A percentile compares a stretch with the other conserved stretches of the same genome.
phyloP scores from a whole-genome alignment of 179 eudicot species.

The Amaranthus tricolor region DNA sequence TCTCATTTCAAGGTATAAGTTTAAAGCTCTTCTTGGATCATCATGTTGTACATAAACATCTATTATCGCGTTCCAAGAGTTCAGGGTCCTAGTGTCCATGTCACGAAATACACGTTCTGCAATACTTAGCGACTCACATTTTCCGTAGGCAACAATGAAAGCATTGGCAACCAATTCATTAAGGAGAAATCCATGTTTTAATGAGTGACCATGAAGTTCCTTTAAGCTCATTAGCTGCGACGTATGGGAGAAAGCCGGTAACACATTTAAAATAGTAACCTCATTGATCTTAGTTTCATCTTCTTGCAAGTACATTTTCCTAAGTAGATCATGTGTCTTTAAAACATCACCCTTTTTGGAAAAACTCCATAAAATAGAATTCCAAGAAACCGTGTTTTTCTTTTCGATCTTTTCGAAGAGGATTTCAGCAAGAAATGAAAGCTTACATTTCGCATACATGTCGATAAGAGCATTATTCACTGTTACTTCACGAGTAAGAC shows the following conservation, averaged over 20 bases:
- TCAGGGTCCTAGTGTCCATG: conserved; percentile 37
- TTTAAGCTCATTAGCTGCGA: conserved; percentile 43
- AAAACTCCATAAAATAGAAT: conserved; percentile 50
- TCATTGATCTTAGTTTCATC: conserved; percentile 33
- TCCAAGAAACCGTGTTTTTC: conserved; percentile 74
- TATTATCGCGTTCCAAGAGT: conserved; percentile 68
- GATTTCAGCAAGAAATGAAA: conserved; percentile 36
- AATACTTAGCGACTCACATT: conserved; percentile 42
- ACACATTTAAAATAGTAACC: conserved; percentile 50
- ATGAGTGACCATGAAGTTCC: conserved; percentile 61
- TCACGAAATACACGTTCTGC: conserved; percentile 40
- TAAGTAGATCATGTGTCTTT: conserved; percentile 37
- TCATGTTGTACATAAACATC: conserved; percentile 56
- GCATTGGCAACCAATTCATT: conserved; percentile 52
- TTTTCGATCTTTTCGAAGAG: conserved; percentile 44
- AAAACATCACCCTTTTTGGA: conserved; percentile 38
- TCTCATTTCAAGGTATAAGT: conserved; percentile 44
- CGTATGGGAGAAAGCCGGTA: conserved; percentile 43
- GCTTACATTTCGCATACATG: conserved; percentile 74
- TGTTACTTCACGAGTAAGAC: conserved; percentile 37
- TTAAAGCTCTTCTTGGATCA: conserved; percentile 44
- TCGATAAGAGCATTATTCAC: conserved; percentile 65
- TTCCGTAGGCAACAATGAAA: conserved; percentile 60
- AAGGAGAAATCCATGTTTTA: conserved; percentile 40
- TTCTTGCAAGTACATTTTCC: conserved; percentile 37